A percentile compares a stretch with the other conserved stretches of the same genome.
phyloP scores from a whole-genome alignment of 2,329 filamentous ascomycete species.

The Fusarium scirpi region DNA sequence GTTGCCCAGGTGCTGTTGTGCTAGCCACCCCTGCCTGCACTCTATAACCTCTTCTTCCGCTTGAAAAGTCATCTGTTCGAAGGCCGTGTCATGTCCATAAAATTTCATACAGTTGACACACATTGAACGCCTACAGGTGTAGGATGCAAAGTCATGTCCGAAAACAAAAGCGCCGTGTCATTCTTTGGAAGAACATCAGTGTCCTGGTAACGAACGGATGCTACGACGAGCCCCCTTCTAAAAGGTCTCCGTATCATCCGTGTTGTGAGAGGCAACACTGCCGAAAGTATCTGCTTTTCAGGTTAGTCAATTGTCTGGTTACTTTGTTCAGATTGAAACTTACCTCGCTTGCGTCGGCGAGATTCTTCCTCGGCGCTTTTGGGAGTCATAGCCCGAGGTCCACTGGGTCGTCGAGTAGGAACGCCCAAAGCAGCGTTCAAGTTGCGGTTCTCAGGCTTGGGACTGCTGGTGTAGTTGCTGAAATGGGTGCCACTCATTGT shows the following conservation, averaged over 20 bases:
- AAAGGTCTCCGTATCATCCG: conserved; percentile 56
- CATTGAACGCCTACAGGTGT: not conserved
- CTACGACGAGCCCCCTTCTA: conserved; percentile 36
- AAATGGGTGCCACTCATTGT: conserved; percentile 60
- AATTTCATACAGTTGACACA: conserved; percentile 24
- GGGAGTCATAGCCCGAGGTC: conserved; percentile 71
- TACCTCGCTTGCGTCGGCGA: conserved; percentile 69
- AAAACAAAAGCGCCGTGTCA: conserved; percentile 13
- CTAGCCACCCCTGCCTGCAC: conserved; percentile 18
- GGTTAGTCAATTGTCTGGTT: conserved; percentile 14
- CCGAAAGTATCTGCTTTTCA: conserved; percentile 53
- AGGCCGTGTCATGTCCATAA: conserved; percentile 24
- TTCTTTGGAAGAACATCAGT: conserved; percentile 11
- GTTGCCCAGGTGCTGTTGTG: conserved; percentile 21
- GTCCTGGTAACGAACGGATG: conserved; percentile 10
- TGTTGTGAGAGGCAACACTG: conserved; percentile 51
- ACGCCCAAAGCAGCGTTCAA: conserved; percentile 65
- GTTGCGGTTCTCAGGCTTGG: conserved; percentile 68
- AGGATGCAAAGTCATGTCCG: conserved; percentile 11
- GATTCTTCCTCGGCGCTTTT: conserved; percentile 63
- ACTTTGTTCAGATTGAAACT: conserved; percentile 29
- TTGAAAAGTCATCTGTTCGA: conserved; percentile 27
- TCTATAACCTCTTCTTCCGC: conserved; percentile 38
- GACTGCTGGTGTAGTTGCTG: conserved; percentile 67
- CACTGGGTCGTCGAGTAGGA: conserved; percentile 67